A percentile compares a stretch with the other conserved stretches of the same genome.
Conservation (phyloP, 129 eudicot genomes). For the Oenanthe sinensis region DNA sequence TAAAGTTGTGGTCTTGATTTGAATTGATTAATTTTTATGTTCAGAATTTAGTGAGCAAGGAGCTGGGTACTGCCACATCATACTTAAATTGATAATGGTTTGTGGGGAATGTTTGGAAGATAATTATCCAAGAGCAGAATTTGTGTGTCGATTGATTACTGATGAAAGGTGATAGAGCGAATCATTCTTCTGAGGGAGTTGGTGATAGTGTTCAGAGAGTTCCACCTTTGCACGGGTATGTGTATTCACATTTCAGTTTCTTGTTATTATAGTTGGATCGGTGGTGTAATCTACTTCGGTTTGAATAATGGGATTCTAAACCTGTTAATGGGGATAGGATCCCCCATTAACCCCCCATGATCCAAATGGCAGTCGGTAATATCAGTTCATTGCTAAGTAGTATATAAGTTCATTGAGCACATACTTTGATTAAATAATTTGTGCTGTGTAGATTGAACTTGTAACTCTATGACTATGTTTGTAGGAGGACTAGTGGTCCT, state of each 20-base stretch:
- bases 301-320: not conserved
- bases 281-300: not conserved
- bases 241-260: not conserved
- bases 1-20: not conserved
- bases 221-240: constrained; percentile 73
- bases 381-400: not conserved
- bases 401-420: not conserved
- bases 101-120: constrained; percentile 30
- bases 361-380: not conserved
- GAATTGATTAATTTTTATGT: not conserved
- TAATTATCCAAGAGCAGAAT: constrained; percentile 21
- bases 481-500: constrained; percentile 75
- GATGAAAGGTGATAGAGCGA: constrained; percentile 61
- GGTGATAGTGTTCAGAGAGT: constrained; percentile 35
- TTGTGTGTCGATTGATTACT: constrained; percentile 15
- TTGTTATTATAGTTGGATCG: not conserved
- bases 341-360: not conserved
- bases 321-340: not conserved
- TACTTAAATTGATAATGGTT: constrained; percentile 37
- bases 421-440: not conserved
- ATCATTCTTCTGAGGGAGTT: constrained; percentile 36
- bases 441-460: constrained; percentile 2
- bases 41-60: constrained; percentile 6
- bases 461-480: not conserved
- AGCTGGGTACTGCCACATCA: constrained; percentile 18